Evolutionary conservation across 2,329 filamentous ascomycete species (phyloP).

Genomic region (Ophiostoma ips): DNA sequence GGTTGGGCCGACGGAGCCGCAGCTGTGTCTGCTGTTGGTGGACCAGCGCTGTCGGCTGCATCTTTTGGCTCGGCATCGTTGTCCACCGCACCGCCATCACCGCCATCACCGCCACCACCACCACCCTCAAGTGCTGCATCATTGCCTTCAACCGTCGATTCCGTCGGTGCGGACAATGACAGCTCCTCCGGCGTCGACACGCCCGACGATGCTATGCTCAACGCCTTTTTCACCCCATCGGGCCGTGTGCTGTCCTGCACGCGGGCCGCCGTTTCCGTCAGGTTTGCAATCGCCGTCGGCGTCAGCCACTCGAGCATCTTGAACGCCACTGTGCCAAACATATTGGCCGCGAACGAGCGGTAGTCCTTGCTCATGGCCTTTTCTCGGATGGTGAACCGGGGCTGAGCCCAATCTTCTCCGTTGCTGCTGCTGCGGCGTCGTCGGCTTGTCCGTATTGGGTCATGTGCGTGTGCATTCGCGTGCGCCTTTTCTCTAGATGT

Average conservation of each 20-base stretch:
- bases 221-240: not conserved
- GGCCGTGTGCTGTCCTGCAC: conserved; percentile 9
- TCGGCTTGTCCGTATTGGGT: not conserved
- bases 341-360: conserved; percentile 45
- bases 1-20: not conserved
- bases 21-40: not conserved
- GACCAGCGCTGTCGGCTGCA: not conserved
- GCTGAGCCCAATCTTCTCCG: not conserved
- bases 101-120: not conserved
- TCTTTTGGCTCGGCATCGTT: not conserved
- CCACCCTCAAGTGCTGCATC: not conserved
- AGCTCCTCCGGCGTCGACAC: not conserved
- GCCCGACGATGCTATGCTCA: not conserved
- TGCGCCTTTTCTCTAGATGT: not conserved
- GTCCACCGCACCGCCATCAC: not conserved
- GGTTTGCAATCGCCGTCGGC: conserved; percentile 37
- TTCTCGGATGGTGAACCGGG: conserved; percentile 29
- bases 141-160: not conserved
- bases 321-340: conserved; percentile 52
- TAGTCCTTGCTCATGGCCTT: conserved; percentile 38
- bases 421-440: too few relatives aligned
- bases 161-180: not conserved
- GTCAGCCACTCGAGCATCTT: conserved; percentile 61
- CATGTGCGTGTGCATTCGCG: not conserved
- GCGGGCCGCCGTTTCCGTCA: conserved; percentile 27